Base-by-base conservation (phyloP, 345 rosid genomes). In the Alliaria petiolata region DNA sequence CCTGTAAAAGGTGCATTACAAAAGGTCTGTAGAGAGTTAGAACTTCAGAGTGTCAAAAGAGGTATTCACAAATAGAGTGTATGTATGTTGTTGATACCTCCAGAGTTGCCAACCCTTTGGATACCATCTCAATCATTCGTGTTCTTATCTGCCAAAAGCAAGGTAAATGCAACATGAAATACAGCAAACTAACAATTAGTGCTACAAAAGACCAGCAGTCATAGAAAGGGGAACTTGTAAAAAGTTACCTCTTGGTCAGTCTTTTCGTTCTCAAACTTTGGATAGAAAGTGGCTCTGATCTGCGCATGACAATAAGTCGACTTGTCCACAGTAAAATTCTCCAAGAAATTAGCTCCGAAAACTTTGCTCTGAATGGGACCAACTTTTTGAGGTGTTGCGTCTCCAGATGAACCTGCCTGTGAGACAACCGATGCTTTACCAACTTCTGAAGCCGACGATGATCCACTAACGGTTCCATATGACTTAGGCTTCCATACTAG, bases 261-360 rank as follows among this genome's bases (percentile, higher is more conserved):
- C 85, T 95, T 91, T 82, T 95, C 99, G 50, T 95, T 95, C 77
- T 95, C 99, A 50, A 95, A 95, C 76, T 95, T 95, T 33, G 97
- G 99, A 76, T 95, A 95, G 78, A 95, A 95, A 58, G 96, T 85
- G 62, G 99, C 99, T 83, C 97, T 88, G 43, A 95, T 84, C 80
- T 89, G 90, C 8, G 97, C 95, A 47, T 49, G 76, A 22, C 91
- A 72, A 64, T 85, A 86, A 17, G 89, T 80, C 3, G 88, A 75
- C 39, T 83, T 84, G 66, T 91, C 93, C 74, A 91, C 92, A 3
- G 67, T 63, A 69, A 90, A 93, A 22, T 81, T 83, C 55, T 87
- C 84, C 80, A 87, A 69, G 46, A 78, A 71, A 71, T 81, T 71
- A 46, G 81, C 82, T 55, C 36, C 67, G 20, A 78, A 93, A 11